Evolutionary conservation across 2,329 filamentous ascomycete species (phyloP), one percentile per base, ranked within the genome.

Genomic region (Allantophomopsis lycopodina): DNA sequence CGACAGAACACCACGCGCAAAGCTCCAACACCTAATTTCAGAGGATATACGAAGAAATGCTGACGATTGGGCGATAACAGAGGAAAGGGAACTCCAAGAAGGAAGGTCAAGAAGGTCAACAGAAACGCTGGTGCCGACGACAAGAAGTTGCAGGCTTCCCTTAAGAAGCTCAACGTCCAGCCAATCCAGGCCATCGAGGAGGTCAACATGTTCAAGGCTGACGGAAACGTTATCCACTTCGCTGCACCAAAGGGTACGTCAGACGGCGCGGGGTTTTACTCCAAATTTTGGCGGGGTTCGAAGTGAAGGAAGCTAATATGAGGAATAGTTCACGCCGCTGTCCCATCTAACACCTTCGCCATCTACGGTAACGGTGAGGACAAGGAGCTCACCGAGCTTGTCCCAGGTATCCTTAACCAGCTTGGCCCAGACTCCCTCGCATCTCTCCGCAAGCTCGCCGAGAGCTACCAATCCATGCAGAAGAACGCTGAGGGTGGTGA

Each of bases 131-230:
- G 83, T 62, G 86, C 84, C 65, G 91, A 98, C 64, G 91, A 98
- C 81, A 96, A 95, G 85, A 98, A 98, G 79, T 85, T 98, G 50
- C 91, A 98, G 73, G 78, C 81, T 47, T 72, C 86, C 47, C 76
- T 98, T 53, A 98, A 98, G 84, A 98, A 98, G 83, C 79, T 98
- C 65, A 96, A 96, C 69, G 89, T 94, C 44, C 91, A 98, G 78
- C 91, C 91, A 58, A 96, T 98, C 68, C 88, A 94, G 73, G 86
- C 84, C 52, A 98, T 98, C 58, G 91, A 98, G 79, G 91, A 98
- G 75, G 91, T 98, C 65, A 98, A 98, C 82, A 98, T 98, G 91
- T 98, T 98, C 82, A 98, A 98, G 83, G 83, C 84, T 62, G 91
- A 98, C 63, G 91, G 91, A 66, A 98, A 98, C 66, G 91, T 98